Base-by-base conservation (phyloP, 495 filamentous ascomycete genomes). In the Ascobolus immersus region DNA sequence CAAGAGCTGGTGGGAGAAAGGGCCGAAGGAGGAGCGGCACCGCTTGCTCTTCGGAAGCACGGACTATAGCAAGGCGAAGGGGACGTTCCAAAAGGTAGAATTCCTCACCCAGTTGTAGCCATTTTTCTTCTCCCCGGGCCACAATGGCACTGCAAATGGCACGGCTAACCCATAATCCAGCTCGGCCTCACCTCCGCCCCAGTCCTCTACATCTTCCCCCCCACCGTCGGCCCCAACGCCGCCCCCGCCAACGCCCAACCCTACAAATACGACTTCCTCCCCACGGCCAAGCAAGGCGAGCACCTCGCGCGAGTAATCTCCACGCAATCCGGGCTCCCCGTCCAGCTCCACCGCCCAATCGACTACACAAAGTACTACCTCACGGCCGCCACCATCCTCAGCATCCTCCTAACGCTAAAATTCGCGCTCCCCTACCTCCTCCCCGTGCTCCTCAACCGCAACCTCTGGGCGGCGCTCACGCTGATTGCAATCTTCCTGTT, bases 101-200 rank as follows among this genome's bases (percentile, higher is more conserved):
- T n/a, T n/a, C n/a, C n/a, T n/a, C n/a, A n/a, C n/a, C n/a, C n/a
- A n/a, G n/a, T n/a, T 44, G 60, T 34, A 21, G 2, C n/a, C 19
- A 23, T 37, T 32, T 44, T 41, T 25, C n/a, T 25, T 7, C n/a
- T 25, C n/a, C n/a, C n/a, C n/a, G 22, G 22, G n/a, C 22, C n/a
- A n/a, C n/a, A n/a, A n/a, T n/a, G n/a, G n/a, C n/a, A n/a, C n/a
- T n/a, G n/a, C n/a, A n/a, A 10, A 10, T 26, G 21, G n/a, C 4
- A 8, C n/a, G 19, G 26, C 33, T 36, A 31, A 22, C 21, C 17
- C 20, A 17, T 19, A 15, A 4, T 35, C 36, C 31, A 94, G 84
- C 61, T 93, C 33, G 74, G 77, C 57, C 67, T 99, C 24, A 84
- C 92, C 70, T 90, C 86, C 23, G 86, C 89, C 11, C 86, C 86